Conservation (phyloP, 2,329 filamentous ascomycete species). For the Fusarium concolor region DNA sequence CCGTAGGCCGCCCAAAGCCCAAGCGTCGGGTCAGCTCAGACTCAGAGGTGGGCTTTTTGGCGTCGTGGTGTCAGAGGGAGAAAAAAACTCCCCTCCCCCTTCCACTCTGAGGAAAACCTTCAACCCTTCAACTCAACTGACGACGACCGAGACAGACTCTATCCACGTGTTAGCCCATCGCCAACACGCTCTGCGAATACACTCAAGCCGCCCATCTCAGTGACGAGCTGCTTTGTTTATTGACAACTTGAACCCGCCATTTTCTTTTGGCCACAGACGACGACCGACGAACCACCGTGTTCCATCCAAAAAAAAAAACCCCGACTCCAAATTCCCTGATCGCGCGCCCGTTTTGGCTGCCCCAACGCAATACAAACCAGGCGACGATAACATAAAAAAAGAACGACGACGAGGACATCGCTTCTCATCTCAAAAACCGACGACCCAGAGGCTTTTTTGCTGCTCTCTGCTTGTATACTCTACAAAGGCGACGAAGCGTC, state of each 20-base stretch:
- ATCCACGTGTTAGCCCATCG: slow-evolving; percentile 43
- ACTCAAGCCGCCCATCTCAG: slow-evolving; percentile 27
- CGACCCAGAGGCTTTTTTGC: slow-evolving; percentile 18
- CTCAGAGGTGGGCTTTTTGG: background rate
- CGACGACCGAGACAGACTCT: slow-evolving; percentile 44
- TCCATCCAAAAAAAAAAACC: slow-evolving; percentile 27
- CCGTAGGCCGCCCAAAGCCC: slow-evolving; percentile 20
- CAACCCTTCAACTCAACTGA: slow-evolving; percentile 47
- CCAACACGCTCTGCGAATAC: slow-evolving; percentile 42
- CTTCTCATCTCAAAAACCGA: slow-evolving; percentile 14
- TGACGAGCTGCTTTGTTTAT: slow-evolving; percentile 31
- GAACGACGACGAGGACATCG: slow-evolving; percentile 22
- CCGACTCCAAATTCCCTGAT: slow-evolving; percentile 44
- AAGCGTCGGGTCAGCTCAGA: slow-evolving; percentile 23
- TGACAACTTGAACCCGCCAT: slow-evolving; percentile 25
- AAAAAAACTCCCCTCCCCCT: slow-evolving; percentile 40
- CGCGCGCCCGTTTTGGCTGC: slow-evolving; percentile 42
- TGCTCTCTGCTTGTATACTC: slow-evolving; percentile 8
- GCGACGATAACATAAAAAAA: slow-evolving; percentile 18
- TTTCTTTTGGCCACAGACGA: slow-evolving; percentile 34
- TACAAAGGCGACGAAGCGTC: slow-evolving; percentile 44
- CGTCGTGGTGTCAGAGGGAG: slow-evolving; percentile 8
- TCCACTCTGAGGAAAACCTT: slow-evolving; percentile 37
- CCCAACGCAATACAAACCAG: slow-evolving; percentile 39
- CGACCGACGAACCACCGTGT: slow-evolving; percentile 43